Percentiles rank a stretch among this genome's conserved stretches.
These are phyloP conservation scores for Coffea canephora DNA, from an alignment of 257 asterid species.

Conservation along the genomic window DNA sequence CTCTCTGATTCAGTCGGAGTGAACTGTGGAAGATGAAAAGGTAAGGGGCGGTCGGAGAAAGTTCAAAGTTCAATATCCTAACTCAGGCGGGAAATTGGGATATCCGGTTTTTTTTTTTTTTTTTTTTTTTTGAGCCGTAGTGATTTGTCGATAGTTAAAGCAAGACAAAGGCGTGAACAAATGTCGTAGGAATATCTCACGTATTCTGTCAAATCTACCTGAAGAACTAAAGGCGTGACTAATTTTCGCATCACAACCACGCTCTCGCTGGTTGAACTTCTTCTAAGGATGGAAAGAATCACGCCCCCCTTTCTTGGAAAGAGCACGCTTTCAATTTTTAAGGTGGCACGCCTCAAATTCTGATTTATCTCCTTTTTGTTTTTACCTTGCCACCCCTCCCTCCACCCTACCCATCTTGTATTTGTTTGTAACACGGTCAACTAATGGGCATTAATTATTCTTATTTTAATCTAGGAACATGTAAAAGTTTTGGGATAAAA, in stretches of 20 bases:
- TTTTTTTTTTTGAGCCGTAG: background rate
- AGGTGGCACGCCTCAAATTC: background rate
- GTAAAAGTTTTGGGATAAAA: no score
- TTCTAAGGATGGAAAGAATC: background rate
- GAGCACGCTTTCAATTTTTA: background rate
- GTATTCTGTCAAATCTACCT: background rate
- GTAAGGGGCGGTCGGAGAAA: background rate
- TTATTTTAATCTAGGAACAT: no score
- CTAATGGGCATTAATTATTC: no score
- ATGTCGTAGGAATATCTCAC: fast-evolving
- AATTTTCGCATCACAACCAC: background rate
- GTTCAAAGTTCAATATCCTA: background rate
- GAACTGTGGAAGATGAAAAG: background rate
- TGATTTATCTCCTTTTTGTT: no score
- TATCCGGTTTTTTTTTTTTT: no score
- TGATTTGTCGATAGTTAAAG: background rate
- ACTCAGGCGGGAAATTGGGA: slow-evolving; percentile 8
- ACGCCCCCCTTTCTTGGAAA: background rate
- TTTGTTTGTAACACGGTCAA: no score
- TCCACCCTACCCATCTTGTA: no score
- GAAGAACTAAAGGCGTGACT: background rate
- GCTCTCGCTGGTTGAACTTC: background rate
- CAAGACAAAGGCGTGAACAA: background rate
- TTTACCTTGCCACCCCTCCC: no score
- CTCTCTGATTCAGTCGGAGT: slow-evolving; percentile 5